Evolutionary conservation across 2,329 filamentous ascomycete genomes (phyloP).

Genomic region (Aureobasidium uvarum): DNA sequence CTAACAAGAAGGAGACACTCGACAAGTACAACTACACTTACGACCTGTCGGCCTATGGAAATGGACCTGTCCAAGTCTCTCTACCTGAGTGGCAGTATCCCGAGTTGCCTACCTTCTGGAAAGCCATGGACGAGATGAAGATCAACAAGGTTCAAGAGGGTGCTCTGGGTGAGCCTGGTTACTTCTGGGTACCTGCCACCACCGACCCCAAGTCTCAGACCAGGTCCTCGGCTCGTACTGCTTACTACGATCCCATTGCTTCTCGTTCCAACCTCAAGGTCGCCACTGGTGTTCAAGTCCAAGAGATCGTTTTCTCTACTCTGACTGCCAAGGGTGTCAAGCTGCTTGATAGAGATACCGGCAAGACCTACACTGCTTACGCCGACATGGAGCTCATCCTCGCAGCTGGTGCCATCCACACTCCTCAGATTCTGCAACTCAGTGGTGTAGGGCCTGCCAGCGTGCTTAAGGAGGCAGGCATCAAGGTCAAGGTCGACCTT

Average conservation of each 20-base stretch:
- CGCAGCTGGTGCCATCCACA: constrained; percentile 39
- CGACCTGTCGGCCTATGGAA: constrained; percentile 30
- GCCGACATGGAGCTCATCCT: constrained; percentile 39
- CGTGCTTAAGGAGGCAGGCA: constrained; percentile 34
- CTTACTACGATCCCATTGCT: constrained; percentile 37
- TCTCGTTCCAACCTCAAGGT: constrained; percentile 38
- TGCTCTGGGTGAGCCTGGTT: constrained; percentile 35
- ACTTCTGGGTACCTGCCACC: constrained; percentile 41
- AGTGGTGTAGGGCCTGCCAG: constrained; percentile 33
- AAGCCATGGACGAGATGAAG: constrained; percentile 29
- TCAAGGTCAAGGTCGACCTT: constrained; percentile 36
- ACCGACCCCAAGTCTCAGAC: constrained; percentile 39
- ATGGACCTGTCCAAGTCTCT: constrained; percentile 31
- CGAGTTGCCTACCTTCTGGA: constrained; percentile 31
- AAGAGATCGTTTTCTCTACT: constrained; percentile 27
- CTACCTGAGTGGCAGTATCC: constrained; percentile 32
- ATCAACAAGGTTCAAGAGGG: constrained; percentile 31
- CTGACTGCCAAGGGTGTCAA: constrained; percentile 28
- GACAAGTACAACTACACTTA: constrained; percentile 28
- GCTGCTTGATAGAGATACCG: constrained; percentile 12
- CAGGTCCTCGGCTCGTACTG: constrained; percentile 39
- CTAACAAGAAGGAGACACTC: constrained; percentile 27
- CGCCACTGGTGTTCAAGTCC: constrained; percentile 32
- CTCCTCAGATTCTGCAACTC: constrained; percentile 39
- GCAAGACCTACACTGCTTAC: constrained; percentile 8